These are phyloP conservation scores for Trichoderma sp. DNA, from an alignment of 2,329 filamentous ascomycete species.

Conservation along the genomic window DNA sequence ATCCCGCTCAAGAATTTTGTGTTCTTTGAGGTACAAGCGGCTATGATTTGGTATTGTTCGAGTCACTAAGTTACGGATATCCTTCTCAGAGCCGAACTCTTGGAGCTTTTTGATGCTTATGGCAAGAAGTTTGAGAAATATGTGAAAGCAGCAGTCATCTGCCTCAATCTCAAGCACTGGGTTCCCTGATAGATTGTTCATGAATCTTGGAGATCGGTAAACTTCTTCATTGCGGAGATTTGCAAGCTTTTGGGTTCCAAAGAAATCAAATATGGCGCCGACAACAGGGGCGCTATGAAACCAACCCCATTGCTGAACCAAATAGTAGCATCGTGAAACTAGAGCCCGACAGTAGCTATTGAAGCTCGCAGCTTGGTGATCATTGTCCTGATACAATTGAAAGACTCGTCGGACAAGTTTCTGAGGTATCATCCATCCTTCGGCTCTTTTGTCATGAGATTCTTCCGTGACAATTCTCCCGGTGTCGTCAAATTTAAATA, in stretches of 20 bases:
- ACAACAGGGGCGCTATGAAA: conserved; percentile 57
- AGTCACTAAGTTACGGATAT: conserved; percentile 62
- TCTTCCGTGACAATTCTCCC: conserved; percentile 49
- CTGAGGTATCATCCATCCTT: conserved; percentile 64
- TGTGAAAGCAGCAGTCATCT: conserved; percentile 65
- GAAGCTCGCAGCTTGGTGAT: conserved; percentile 60
- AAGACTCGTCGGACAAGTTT: conserved; percentile 59
- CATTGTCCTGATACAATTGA: conserved; percentile 57
- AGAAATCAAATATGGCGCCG: conserved; percentile 67
- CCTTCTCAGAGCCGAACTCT: conserved; percentile 52
- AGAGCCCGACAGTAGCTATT: conserved; percentile 65
- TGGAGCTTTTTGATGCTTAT: conserved; percentile 56
- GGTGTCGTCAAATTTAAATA: conserved; percentile 59
- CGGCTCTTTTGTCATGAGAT: conserved; percentile 38
- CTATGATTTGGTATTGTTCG: conserved; percentile 67
- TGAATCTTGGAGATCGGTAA: conserved; percentile 60
- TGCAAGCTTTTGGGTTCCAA: conserved; percentile 61
- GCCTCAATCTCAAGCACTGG: conserved; percentile 53
- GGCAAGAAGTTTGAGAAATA: conserved; percentile 66
- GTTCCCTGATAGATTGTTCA: conserved; percentile 54
- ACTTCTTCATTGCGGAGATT: conserved; percentile 67
- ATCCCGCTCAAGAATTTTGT: conserved; percentile 60
- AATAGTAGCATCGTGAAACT: conserved; percentile 61
- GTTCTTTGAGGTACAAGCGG: conserved; percentile 64
- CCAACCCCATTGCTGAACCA: conserved; percentile 69